Evolutionary conservation across 495 filamentous ascomycete genomes (phyloP).

Genomic region (Gamarada debralockiae): DNA sequence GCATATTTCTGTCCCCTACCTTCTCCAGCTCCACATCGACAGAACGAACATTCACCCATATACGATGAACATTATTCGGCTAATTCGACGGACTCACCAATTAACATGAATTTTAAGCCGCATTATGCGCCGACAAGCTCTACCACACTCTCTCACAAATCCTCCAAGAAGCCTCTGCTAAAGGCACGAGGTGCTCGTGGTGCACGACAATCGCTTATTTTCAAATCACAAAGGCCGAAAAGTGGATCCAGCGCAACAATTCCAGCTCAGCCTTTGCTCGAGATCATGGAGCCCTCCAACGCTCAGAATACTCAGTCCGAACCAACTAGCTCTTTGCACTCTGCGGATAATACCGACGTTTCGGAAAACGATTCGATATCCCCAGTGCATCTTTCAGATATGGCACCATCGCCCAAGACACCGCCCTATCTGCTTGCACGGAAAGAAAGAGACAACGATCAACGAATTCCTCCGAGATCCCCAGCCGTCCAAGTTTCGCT

Average conservation of each 20-base stretch:
- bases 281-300: conserved; percentile 35
- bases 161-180: conserved; percentile 25
- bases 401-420: conserved; percentile 49
- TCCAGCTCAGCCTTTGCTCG: conserved; percentile 50
- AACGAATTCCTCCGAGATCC: conserved; percentile 26
- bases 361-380: conserved; percentile 48
- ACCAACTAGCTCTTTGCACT: conserved; percentile 25
- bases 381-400: conserved; percentile 50
- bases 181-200: conserved; percentile 15
- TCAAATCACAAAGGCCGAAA: conserved; percentile 58
- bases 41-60: conserved; percentile 46
- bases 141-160: conserved; percentile 34
- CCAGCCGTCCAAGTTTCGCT: conserved; percentile 84
- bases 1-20: conserved; percentile 93
- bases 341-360: conserved; percentile 20
- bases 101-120: conserved; percentile 41
- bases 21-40: conserved; percentile 84
- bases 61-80: conserved; percentile 36
- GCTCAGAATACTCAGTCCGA: conserved; percentile 1
- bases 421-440: conserved; percentile 38
- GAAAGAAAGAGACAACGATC: conserved; percentile 9
- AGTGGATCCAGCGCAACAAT: conserved; percentile 49
- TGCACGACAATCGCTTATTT: conserved; percentile 78
- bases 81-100: conserved; percentile 40
- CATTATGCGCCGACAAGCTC: conserved; percentile 30